Conservation (phyloP, 345 rosid species). For the Camelina hispida region DNA sequence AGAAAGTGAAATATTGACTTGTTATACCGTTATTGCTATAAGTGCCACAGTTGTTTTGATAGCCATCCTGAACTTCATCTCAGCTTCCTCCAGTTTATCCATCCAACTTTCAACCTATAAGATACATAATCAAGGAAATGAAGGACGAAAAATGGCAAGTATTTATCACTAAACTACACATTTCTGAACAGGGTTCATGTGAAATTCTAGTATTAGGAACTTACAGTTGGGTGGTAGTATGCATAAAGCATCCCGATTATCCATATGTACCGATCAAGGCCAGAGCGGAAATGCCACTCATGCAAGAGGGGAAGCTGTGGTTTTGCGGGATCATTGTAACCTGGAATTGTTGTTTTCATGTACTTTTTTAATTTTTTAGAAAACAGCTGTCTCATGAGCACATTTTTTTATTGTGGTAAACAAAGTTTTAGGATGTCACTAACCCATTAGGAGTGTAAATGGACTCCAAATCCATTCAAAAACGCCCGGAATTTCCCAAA, state of each 20-base stretch:
- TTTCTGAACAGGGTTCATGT: constrained; percentile 28
- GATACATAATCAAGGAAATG: constrained; percentile 23
- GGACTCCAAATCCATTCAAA: constrained; percentile 97
- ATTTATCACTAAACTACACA: constrained; percentile 19
- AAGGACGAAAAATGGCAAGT: background rate
- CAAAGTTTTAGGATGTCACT: constrained; percentile 44
- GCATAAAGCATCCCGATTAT: constrained; percentile 98
- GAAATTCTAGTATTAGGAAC: constrained; percentile 41
- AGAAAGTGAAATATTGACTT: constrained; percentile 21
- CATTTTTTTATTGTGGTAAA: constrained; percentile 26
- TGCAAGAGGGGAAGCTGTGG: constrained; percentile 71
- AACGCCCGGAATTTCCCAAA: constrained; percentile 97
- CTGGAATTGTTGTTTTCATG: constrained; percentile 55
- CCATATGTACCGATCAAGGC: constrained; percentile 99
- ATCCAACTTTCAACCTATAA: constrained; percentile 93
- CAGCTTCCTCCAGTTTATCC: constrained; percentile 96
- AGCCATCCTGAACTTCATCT: constrained; percentile 63
- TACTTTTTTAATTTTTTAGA: background rate
- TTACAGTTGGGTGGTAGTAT: constrained; percentile 96
- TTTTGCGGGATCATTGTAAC: constrained; percentile 90
- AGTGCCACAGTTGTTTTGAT: constrained; percentile 69
- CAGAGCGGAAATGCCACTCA: constrained; percentile 99
- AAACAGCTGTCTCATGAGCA: constrained; percentile 2
- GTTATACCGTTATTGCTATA: constrained; percentile 61
- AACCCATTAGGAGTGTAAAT: constrained; percentile 80